Conservation (phyloP, 495 filamentous ascomycete genomes). For the Neurospora sp. region DNA sequence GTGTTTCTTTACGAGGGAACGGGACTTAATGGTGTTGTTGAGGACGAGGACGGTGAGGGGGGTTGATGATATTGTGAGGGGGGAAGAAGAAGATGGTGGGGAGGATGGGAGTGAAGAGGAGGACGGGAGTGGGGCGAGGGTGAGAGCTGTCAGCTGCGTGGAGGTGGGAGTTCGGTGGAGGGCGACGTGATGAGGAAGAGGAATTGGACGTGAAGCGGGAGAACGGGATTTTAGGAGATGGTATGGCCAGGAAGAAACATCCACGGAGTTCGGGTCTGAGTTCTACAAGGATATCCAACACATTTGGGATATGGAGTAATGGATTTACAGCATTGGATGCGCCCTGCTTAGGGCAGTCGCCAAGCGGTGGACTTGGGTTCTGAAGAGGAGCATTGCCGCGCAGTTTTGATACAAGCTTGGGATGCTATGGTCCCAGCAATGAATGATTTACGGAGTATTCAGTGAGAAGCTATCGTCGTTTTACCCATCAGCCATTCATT, state of each 20-base stretch:
- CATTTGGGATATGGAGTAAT: not conserved
- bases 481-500: not conserved
- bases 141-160: slow-evolving; percentile 35
- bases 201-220: not conserved
- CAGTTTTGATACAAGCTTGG: not conserved
- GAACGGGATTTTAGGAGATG: not conserved
- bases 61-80: slow-evolving; percentile 57
- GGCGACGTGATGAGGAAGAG: not conserved
- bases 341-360: too few relatives aligned
- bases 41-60: slow-evolving; percentile 56
- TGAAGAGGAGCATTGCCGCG: not conserved
- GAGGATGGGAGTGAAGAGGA: slow-evolving; percentile 33
- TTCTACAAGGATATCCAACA: not conserved
- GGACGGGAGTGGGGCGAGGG: slow-evolving; percentile 52
- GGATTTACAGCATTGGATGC: not conserved
- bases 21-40: slow-evolving; percentile 45
- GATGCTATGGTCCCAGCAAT: not conserved
- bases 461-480: not conserved
- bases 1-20: slow-evolving; percentile 51
- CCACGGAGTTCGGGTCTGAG: not conserved
- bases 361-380: not conserved
- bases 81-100: slow-evolving; percentile 34
- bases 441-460: too few relatives aligned
- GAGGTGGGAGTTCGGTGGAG: slow-evolving; percentile 24
- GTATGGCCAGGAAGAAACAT: not conserved